phyloP scores from a whole-genome alignment of 2,329 filamentous ascomycete species.

The Tolypocladium album region DNA sequence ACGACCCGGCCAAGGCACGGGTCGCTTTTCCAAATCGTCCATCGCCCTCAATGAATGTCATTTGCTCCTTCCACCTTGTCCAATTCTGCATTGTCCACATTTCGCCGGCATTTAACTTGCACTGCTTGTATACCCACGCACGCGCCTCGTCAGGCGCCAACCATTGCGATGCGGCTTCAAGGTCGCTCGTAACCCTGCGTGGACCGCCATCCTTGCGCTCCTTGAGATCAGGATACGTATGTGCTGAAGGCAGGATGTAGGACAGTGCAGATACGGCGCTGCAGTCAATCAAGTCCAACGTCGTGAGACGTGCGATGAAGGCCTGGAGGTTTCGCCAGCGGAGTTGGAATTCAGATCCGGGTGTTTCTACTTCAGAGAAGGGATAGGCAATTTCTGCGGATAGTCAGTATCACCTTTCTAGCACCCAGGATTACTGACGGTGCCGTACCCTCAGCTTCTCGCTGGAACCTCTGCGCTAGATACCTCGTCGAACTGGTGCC shows the following conservation, averaged over 20 bases:
- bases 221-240: slow-evolving; percentile 4
- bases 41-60: slow-evolving; percentile 3
- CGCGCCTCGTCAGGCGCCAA: slow-evolving; percentile 1
- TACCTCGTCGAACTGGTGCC: neutral
- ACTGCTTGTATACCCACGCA: slow-evolving; percentile 1
- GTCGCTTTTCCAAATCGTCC: slow-evolving; percentile 2
- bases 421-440: neutral
- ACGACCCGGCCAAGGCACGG: slow-evolving; percentile 1
- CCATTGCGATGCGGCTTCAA: slow-evolving; percentile 6
- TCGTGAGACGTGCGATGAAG: slow-evolving; percentile 6
- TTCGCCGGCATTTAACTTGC: neutral
- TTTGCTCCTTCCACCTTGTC: slow-evolving; percentile 3
- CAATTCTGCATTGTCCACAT: slow-evolving; percentile 3
- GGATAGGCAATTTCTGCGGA: slow-evolving; percentile 5
- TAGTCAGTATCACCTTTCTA: neutral
- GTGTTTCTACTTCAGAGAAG: slow-evolving; percentile 5
- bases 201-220: slow-evolving; percentile 2
- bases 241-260: slow-evolving; percentile 3
- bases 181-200: slow-evolving; percentile 3
- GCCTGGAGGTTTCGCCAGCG: slow-evolving; percentile 6
- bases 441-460: slow-evolving; percentile 1
- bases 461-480: slow-evolving; percentile 1
- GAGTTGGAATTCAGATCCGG: slow-evolving; percentile 3
- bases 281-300: slow-evolving; percentile 3
- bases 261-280: slow-evolving; percentile 2